Conservation (phyloP, 345 rosid genomes). For the Camelina laxa region DNA sequence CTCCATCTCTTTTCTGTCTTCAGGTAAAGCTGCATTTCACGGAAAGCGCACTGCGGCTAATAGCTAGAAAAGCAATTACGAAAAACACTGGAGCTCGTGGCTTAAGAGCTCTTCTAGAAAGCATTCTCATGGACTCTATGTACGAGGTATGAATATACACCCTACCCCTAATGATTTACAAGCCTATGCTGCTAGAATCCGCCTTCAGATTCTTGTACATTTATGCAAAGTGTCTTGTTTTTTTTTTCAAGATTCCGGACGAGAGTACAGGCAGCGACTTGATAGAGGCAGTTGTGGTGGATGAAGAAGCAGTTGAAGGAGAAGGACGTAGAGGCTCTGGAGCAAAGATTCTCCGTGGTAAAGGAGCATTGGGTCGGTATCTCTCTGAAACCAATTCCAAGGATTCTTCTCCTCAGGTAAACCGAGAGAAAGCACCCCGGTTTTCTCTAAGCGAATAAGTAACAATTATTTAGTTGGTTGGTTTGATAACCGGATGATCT, state of each 20-base stretch:
- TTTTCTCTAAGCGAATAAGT: conserved; percentile 13
- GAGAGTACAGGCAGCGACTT: conserved; percentile 64
- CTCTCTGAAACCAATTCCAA: conserved; percentile 59
- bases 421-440: neutral
- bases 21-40: conserved; percentile 93
- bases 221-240: neutral
- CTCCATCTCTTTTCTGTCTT: conserved; percentile 9
- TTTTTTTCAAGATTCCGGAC: conserved; percentile 71
- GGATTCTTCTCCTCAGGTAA: conserved; percentile 46
- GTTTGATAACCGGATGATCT: conserved; percentile 18
- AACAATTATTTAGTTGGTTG: neutral
- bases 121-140: conserved; percentile 95
- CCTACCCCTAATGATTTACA: neutral
- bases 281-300: conserved; percentile 91
- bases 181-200: neutral
- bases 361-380: conserved; percentile 73
- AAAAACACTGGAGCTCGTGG: conserved; percentile 97
- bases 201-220: neutral
- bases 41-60: conserved; percentile 70
- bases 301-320: conserved; percentile 73
- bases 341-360: conserved; percentile 86
- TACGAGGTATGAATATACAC: conserved; percentile 75
- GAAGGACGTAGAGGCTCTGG: conserved; percentile 61
- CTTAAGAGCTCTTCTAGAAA: conserved; percentile 84
- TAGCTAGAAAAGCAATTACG: conserved; percentile 83